Evolutionary conservation across 1,284 basidiomycete genomes (phyloP), one percentile per base, ranked within the genome.

Genomic region (Lentinula novae-zelandiae): DNA sequence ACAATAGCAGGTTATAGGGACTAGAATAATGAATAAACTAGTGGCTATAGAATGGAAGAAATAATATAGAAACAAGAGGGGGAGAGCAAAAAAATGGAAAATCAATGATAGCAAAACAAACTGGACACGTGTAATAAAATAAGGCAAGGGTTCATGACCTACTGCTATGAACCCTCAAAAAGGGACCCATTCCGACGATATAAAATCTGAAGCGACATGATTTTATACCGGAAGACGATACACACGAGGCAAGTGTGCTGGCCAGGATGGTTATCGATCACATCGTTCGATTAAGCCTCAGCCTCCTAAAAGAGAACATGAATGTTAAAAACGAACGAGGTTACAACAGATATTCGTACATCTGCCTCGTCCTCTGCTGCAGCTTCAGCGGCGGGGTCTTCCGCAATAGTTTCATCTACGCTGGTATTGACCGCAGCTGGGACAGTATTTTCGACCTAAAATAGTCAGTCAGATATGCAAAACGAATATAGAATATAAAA

Each of bases 381-480:
- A 39, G 40, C 46, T 39, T 63, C 63, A 57, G 61, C 63, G 9
- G 46, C 63, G 22, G 60, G 49, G n/a, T 64, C 63, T 60, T 64
- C 63, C 13, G 60, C 60, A 33, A 64, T 64, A 12, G 63, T 54
- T 38, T 59, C 60, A 17, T 62, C 63, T 9, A 57, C 54, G 15
- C 57, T 57, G 12, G 60, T 57, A n/a, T 34, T 40, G 8, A 46
- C 58, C 10, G 60, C 58, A 50, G 63, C 42, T 34, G 60, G 53
- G 20, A 55, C 60, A 44, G 2, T 22, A 46, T 50, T 27, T 40
- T 61, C 60, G 33, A 48, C 63, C 63, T 64, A 33, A 46, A 38
- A 53, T 15, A 17, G 42, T 50, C 42, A 62, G 31, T 31, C 33
- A 51, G 5, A 15, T 17, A 9, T 31, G 13, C 22, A 36, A 57